Conservation (phyloP, 805 yeast species). For the Sungouiozyma ichnusensis region DNA sequence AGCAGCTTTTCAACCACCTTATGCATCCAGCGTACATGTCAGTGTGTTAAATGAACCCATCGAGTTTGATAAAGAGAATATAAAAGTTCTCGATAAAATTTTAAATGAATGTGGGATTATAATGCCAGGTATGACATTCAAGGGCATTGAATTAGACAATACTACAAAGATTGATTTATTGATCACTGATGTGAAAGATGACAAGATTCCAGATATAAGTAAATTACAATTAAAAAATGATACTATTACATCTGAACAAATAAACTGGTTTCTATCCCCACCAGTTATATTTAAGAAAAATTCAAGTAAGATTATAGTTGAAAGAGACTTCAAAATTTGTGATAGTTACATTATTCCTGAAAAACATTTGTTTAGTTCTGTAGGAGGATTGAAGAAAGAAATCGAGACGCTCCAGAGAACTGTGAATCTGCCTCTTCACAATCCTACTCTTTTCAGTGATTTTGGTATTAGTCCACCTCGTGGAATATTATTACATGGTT, state of each 20-base stretch:
- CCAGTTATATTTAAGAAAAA: slow-evolving; percentile 36
- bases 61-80: slow-evolving; percentile 12
- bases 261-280: slow-evolving; percentile 32
- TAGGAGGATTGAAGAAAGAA: slow-evolving; percentile 73
- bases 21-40: slow-evolving; percentile 31
- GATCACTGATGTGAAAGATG: slow-evolving; percentile 21
- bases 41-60: slow-evolving; percentile 20
- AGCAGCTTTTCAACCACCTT: slow-evolving; percentile 39
- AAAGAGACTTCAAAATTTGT: slow-evolving; percentile 20
- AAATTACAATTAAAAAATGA: slow-evolving; percentile 18
- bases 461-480: slow-evolving; percentile 91
- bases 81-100: slow-evolving; percentile 32
- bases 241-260: slow-evolving; percentile 3
- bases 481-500: slow-evolving; percentile 89
- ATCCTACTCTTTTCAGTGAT: slow-evolving; percentile 64
- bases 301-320: slow-evolving; percentile 19
- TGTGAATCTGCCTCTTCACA: slow-evolving; percentile 69
- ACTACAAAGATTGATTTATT: slow-evolving; percentile 12
- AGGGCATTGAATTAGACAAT: slow-evolving; percentile 14
- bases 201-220: slow-evolving; percentile 32
- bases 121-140: slow-evolving; percentile 42
- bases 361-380: slow-evolving; percentile 36
- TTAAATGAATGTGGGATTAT: slow-evolving; percentile 49
- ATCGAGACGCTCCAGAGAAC: slow-evolving; percentile 52
- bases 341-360: slow-evolving; percentile 37